Base-by-base conservation (phyloP, 768 basidiomycete species). In the Phanerochaete carnosa region DNA sequence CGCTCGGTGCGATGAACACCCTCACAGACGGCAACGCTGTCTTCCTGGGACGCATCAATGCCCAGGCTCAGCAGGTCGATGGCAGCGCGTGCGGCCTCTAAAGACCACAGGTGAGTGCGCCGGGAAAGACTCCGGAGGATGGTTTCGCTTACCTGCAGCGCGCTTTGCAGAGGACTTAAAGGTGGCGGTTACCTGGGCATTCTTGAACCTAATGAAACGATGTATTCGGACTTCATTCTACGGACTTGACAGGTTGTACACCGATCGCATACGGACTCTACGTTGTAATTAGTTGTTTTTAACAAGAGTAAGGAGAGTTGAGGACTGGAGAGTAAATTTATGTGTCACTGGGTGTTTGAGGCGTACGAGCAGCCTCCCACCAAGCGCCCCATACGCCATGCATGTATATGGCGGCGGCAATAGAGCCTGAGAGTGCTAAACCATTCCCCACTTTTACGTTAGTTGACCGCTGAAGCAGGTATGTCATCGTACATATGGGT, bases 1-100 rank as follows among this genome's bases (percentile, higher is more conserved):
- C 74, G 2, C 32, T 69, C 59, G 62, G 50, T 25, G 74, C 73
- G 12, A 63, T 75, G 65, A 65, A 73, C 61, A 60, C 55, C 32
- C 63, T 76, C 47, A 75, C 73, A 25, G 54, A 66, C 23, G 65
- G 64, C 15, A 51, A 73, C 29, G 68, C 66, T 28, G 59, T 28
- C 15, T 12, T 61, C 47, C 47, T 73, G 15, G 74, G 72, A 1
- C 43, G 62, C 5, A 37, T 75, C 39, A 61, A 70, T 16, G 74
- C 70, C 25, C 53, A 61, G 11, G 71, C 67, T 35, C 57, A 28
- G 22, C 71, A 74, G 59, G 68, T 75, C 30, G 52, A 57, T 51
- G 45, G 61, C 29, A 66, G 69, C 9, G 65, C 45, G 13, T 76
- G 74, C 43, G 60, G 60, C 23, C 56, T 53, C 39, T 43, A 43